Conservation (phyloP, 2,329 filamentous ascomycete genomes). For the Fusarium anguioides region DNA sequence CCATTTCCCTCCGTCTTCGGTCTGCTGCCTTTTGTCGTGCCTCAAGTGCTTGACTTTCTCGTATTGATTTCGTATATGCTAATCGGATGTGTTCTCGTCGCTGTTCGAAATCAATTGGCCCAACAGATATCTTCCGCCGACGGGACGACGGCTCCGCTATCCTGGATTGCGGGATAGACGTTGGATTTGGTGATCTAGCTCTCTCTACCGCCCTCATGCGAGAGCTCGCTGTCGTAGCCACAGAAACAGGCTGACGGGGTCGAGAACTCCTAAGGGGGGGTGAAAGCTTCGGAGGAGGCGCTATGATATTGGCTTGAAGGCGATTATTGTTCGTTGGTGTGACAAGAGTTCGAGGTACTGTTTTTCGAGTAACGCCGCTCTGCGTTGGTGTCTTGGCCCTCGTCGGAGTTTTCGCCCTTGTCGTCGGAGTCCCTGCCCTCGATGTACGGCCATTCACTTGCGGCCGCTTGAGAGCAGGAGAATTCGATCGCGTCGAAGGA, state of each 20-base stretch:
- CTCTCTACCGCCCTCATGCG: slow-evolving; percentile 73
- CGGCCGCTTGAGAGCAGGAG: slow-evolving; percentile 60
- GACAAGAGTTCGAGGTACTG: slow-evolving; percentile 55
- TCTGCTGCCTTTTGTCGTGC: slow-evolving; percentile 65
- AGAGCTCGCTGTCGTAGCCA: slow-evolving; percentile 77
- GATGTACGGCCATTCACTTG: slow-evolving; percentile 56
- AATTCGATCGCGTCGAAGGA: slow-evolving; percentile 66
- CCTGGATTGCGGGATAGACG: slow-evolving; percentile 48
- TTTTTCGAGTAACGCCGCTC: slow-evolving; percentile 51
- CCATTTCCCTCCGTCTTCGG: slow-evolving; percentile 61
- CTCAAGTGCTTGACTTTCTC: slow-evolving; percentile 74
- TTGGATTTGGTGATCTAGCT: slow-evolving; percentile 58
- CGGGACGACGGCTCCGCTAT: slow-evolving; percentile 52
- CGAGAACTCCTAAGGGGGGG: slow-evolving; percentile 84
- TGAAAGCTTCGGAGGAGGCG: slow-evolving; percentile 77
- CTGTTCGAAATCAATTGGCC: slow-evolving; percentile 86
- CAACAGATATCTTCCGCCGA: slow-evolving; percentile 69
- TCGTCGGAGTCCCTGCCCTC: slow-evolving; percentile 52
- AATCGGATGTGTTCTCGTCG: slow-evolving; percentile 84
- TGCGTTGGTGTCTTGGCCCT: slow-evolving; percentile 59
- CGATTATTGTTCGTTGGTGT: slow-evolving; percentile 65
- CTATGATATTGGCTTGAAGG: slow-evolving; percentile 79
- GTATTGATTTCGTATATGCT: slow-evolving; percentile 85
- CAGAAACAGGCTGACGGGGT: slow-evolving; percentile 81
- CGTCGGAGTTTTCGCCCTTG: slow-evolving; percentile 55